Base-by-base conservation (phyloP, 2,329 filamentous ascomycete species). In the Nigrospora sphaerica region DNA sequence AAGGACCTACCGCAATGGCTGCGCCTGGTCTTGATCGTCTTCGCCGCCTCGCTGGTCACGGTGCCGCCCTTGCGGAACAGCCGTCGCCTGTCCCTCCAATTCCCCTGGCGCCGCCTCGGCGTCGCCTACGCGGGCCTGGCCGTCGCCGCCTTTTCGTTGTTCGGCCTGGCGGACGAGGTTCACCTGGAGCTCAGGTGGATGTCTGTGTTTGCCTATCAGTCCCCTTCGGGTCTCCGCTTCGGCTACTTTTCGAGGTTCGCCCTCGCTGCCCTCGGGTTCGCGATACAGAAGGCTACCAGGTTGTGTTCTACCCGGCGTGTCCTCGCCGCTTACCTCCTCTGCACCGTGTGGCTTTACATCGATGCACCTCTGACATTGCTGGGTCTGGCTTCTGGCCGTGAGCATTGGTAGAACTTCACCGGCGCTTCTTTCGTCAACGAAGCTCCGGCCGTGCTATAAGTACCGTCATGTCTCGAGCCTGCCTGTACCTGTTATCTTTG, bases 81-180 rank as follows among this genome's bases (percentile, higher is more conserved):
- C 23, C 23, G 23, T 28, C 23, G 6, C 2, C 23, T 28, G 23
- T 28, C 23, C 23, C 23, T 28, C 23, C 23, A 28, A 9, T 28
- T 28, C 23, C 23, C 34, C 32, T 32, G 17, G 17, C 40, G 40
- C 32, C 40, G 40, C 40, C 40, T 42, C 7, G 16, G 6, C 32
- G 32, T 7, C 17, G 40, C 40, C 9, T 42, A 42, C 17, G 17
- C 34, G 11, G 40, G 40, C 17, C 40, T 42, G 7, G 18, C n/a
- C 40, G 14, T 42, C 13, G 32, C 40, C 3, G 17, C 17, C 40
- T 42, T 33, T 33, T 32, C 40, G 17, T 11, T 42, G 12, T 42
- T 42, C 40, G 40, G 19, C 32, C 32, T 42, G 32, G 40, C 40
- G 32, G 40, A 42, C 32, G 40, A 42, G 40, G 40, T 42, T 19